A percentile compares a stretch with the other conserved stretches of the same genome.
Conservation (phyloP, 176 grass and related monocot species). For the Saccharum spontaneum region DNA sequence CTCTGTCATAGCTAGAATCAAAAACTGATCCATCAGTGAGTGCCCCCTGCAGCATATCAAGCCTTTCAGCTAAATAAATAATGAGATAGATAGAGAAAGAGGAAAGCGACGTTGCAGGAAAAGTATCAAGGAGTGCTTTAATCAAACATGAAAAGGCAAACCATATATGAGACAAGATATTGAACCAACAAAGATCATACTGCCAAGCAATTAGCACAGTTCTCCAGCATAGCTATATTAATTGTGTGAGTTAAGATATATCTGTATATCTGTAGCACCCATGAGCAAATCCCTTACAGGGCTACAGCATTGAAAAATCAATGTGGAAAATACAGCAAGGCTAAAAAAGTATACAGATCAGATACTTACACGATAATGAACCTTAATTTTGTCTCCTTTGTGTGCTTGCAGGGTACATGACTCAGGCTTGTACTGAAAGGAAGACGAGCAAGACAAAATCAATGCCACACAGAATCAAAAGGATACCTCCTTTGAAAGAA, state of each 20-base stretch:
- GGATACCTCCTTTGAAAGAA: not conserved
- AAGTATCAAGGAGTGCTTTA: not conserved
- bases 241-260: not conserved
- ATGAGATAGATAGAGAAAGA: not conserved
- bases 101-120: not conserved
- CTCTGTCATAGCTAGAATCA: constrained; percentile 93
- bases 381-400: constrained; percentile 86
- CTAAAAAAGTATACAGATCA: not conserved
- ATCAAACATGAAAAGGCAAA: constrained; percentile 15
- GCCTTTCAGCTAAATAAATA: constrained; percentile 19
- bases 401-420: constrained; percentile 76
- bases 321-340: not conserved
- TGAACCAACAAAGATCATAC: not conserved
- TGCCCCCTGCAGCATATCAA: constrained; percentile 62
- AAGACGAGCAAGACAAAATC: constrained; percentile 15
- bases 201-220: not conserved
- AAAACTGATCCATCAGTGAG: constrained; percentile 90
- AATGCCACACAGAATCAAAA: constrained; percentile 7
- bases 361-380: constrained; percentile 83
- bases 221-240: constrained; percentile 11
- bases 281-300: not conserved
- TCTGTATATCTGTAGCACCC: not conserved
- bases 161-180: not conserved
- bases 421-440: constrained; percentile 75
- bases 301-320: not conserved